Evolutionary conservation across 345 rosid genomes (phyloP).

Genomic region (Punica granatum): DNA sequence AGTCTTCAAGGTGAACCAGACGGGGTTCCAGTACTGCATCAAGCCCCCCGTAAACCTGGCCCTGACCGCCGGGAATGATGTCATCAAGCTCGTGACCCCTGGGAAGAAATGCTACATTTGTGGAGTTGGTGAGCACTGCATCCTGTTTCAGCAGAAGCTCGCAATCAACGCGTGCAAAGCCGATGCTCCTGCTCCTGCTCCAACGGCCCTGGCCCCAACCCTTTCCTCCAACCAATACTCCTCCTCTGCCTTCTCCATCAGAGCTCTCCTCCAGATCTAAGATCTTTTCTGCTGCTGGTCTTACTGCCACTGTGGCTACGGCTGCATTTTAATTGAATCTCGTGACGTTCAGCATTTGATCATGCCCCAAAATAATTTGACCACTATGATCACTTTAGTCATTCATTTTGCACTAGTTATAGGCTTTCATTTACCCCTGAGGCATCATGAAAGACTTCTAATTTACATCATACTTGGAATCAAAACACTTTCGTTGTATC

Average conservation of each 20-base stretch:
- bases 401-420: no score
- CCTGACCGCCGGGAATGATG: conserved; percentile 21
- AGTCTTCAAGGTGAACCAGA: background rate
- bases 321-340: no score
- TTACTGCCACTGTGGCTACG: background rate
- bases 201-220: background rate
- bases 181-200: background rate
- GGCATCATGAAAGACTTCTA: no score
- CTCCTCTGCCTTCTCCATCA: conserved; percentile 1
- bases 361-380: no score
- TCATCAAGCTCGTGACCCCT: conserved; percentile 14
- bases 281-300: background rate
- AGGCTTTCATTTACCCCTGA: no score
- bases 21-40: conserved; percentile 22
- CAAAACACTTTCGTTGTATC: no score
- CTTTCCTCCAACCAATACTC: background rate
- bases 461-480: no score
- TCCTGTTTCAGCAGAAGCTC: conserved; percentile 23
- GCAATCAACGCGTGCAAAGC: conserved; percentile 12
- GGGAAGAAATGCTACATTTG: conserved; percentile 45
- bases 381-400: no score
- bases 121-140: conserved; percentile 24
- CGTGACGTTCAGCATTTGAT: no score
- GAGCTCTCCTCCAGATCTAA: background rate
- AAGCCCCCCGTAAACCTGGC: background rate